Evolutionary conservation across 2,329 filamentous ascomycete species (phyloP).

Genomic region (Botrytis sinoallii): DNA sequence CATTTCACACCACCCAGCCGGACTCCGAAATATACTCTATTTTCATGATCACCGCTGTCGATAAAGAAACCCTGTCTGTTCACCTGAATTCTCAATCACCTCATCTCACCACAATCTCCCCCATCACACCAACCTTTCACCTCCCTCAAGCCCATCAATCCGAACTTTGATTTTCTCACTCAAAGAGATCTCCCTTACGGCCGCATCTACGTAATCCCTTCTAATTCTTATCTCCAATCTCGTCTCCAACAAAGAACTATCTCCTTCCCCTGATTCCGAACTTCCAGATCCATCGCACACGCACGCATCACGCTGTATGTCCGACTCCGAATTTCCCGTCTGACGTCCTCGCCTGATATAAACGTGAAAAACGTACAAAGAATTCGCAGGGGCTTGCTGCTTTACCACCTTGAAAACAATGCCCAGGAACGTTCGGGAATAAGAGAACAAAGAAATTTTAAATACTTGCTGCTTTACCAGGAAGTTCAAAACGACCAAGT

Average conservation of each 20-base stretch:
- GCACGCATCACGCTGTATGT: neutral
- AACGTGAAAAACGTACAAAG: neutral
- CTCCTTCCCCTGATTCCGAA: neutral
- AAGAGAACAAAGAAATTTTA: constrained; percentile 4
- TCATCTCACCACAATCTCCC: neutral
- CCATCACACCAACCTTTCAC: neutral
- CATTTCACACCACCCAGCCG: neutral
- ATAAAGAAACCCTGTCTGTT: neutral
- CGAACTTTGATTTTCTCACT: neutral
- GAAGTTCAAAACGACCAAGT: neutral
- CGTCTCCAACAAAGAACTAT: neutral
- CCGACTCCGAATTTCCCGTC: neutral
- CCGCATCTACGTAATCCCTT: neutral
- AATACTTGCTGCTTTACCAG: neutral
- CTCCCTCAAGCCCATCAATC: neutral
- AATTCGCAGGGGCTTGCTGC: neutral
- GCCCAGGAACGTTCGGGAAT: neutral
- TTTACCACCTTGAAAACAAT: neutral
- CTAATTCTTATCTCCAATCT: neutral
- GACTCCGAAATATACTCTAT: too few relatives aligned
- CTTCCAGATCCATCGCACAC: neutral
- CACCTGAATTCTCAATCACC: neutral
- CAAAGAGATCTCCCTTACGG: neutral
- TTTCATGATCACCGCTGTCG: neutral
- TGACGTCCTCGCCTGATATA: neutral